These are phyloP conservation scores for Lactifluus pinguis DNA, from an alignment of 768 basidiomycete genomes.

Conservation along the genomic window DNA sequence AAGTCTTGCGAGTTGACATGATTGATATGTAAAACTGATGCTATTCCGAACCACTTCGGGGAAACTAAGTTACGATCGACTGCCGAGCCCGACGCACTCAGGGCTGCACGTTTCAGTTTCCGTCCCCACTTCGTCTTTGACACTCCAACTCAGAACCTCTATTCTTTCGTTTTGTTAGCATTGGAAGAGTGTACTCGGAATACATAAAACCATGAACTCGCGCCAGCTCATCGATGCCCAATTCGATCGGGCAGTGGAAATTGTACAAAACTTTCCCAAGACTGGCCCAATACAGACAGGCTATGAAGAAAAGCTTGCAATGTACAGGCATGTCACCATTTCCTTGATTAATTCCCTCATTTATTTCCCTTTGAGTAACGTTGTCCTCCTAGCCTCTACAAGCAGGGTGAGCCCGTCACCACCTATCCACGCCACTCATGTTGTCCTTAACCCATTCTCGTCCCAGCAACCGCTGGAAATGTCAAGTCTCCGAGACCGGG, in stretches of 20 bases:
- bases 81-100: not conserved
- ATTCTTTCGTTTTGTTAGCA: not conserved
- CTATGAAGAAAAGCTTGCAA: conserved; percentile 89
- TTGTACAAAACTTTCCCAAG: conserved; percentile 87
- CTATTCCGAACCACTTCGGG: not conserved
- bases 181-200: not conserved
- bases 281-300: conserved; percentile 91
- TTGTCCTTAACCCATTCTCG: not conserved
- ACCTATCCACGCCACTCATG: not conserved
- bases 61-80: not conserved
- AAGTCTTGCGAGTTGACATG: no score
- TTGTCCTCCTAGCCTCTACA: conserved; percentile 58
- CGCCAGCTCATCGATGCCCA: conserved; percentile 67
- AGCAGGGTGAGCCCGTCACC: conserved; percentile 59
- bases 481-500: conserved; percentile 71
- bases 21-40: no score
- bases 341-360: not conserved
- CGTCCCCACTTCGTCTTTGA: not conserved
- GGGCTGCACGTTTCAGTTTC: not conserved
- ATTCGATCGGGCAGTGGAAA: conserved; percentile 91
- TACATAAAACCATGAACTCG: conserved; percentile 41
- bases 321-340: conserved; percentile 63
- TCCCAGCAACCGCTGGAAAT: conserved; percentile 81
- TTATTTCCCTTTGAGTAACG: not conserved
- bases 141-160: not conserved